Conservation (phyloP, 2,329 filamentous ascomycete genomes). For the Claviceps maximensis region DNA sequence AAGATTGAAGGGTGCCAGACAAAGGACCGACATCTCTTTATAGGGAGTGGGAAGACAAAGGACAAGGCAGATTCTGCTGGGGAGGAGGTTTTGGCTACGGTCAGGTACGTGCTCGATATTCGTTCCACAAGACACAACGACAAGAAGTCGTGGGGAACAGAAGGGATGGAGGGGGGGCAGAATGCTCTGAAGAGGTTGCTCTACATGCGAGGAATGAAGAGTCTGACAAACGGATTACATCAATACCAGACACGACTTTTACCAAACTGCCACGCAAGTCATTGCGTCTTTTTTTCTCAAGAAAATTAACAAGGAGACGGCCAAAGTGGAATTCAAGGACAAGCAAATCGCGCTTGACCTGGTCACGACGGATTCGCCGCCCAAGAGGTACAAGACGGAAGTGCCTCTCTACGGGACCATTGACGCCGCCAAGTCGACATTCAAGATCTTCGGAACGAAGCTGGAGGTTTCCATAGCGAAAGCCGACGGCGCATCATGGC, state of each 20-base stretch:
- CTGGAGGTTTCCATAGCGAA: slow-evolving; percentile 64
- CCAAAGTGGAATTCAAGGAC: slow-evolving; percentile 56
- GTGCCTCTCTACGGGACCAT: slow-evolving; percentile 69
- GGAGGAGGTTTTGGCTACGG: slow-evolving; percentile 66
- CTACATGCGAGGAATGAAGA: neutral
- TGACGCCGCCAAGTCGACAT: slow-evolving; percentile 59
- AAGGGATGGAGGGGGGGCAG: neutral
- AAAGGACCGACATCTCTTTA: slow-evolving; percentile 70
- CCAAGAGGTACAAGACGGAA: slow-evolving; percentile 64
- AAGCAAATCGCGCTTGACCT: slow-evolving; percentile 63
- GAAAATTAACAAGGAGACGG: slow-evolving; percentile 78
- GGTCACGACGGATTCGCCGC: slow-evolving; percentile 61
- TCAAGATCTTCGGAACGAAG: slow-evolving; percentile 79
- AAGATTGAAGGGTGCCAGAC: slow-evolving; percentile 84
- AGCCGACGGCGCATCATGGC: slow-evolving; percentile 69
- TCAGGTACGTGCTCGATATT: slow-evolving; percentile 42
- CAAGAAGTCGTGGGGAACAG: no score
- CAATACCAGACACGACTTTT: slow-evolving; percentile 58
- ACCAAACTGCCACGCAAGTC: slow-evolving; percentile 75
- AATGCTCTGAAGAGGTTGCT: neutral
- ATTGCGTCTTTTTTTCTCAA: slow-evolving; percentile 92
- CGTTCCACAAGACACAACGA: neutral
- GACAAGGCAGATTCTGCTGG: slow-evolving; percentile 31
- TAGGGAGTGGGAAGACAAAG: slow-evolving; percentile 60
- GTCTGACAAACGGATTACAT: neutral